These are phyloP conservation scores for Balamuthia mandrillaris DNA, from an alignment of 208 protist species.

Conservation along the genomic window DNA sequence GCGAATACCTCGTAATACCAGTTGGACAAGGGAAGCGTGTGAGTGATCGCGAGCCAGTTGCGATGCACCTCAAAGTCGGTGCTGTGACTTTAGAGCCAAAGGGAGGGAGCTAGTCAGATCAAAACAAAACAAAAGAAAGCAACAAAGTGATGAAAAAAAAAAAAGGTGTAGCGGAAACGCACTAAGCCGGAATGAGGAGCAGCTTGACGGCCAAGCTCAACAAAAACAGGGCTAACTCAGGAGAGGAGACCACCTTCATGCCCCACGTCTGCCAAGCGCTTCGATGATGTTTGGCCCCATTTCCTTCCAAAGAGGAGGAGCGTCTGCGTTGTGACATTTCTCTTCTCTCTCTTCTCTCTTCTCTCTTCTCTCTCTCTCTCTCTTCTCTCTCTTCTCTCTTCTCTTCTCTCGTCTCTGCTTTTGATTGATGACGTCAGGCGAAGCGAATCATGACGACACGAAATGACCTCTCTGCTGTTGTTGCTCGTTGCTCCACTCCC, in stretches of 20 bases:
- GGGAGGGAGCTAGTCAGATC: background rate
- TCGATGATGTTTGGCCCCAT: background rate
- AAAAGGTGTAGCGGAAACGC: background rate
- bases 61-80: slow-evolving; percentile 88
- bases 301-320: background rate
- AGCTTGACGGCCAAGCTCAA: background rate
- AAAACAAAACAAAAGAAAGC: background rate
- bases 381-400: too few relatives aligned
- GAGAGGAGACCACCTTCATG: background rate
- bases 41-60: slow-evolving; percentile 86
- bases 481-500: too few relatives aligned
- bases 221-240: background rate
- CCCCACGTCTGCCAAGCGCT: background rate
- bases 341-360: too few relatives aligned
- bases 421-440: too few relatives aligned
- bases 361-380: too few relatives aligned
- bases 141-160: background rate
- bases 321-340: too few relatives aligned
- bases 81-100: slow-evolving; percentile 8
- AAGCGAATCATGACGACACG: too few relatives aligned
- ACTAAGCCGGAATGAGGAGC: background rate
- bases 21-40: slow-evolving; percentile 67
- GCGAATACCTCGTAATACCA: slow-evolving; percentile 83
- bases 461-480: too few relatives aligned
- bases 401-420: too few relatives aligned